phyloP scores from a whole-genome alignment of 2,329 filamentous ascomycete species.

The Basipetospora sp. region DNA sequence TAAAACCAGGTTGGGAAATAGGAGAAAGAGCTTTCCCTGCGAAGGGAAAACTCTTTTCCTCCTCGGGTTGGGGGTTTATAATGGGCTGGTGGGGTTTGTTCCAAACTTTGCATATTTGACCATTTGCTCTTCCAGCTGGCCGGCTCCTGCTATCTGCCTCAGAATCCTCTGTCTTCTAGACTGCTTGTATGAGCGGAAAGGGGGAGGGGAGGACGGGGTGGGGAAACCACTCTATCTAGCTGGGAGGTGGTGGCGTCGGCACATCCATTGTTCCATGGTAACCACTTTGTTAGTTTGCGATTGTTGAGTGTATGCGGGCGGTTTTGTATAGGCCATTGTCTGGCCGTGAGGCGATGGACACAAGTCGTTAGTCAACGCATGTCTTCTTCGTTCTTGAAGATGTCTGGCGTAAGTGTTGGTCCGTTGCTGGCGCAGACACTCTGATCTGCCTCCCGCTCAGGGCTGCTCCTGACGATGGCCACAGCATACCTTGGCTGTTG shows the following conservation, averaged over 20 bases:
- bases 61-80: neutral
- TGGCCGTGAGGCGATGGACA: too few species aligned
- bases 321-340: neutral
- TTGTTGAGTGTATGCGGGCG: conserved; percentile 6
- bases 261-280: conserved; percentile 26
- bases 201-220: conserved; percentile 9
- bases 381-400: too few species aligned
- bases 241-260: conserved; percentile 27
- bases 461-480: too few species aligned
- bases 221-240: conserved; percentile 15
- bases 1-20: conserved; percentile 9
- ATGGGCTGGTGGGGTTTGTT: conserved; percentile 20
- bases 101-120: conserved; percentile 19
- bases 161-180: too few species aligned
- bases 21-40: conserved; percentile 14
- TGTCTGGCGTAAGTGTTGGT: too few species aligned
- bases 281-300: too few species aligned
- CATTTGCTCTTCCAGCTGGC: conserved; percentile 27
- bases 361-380: too few species aligned
- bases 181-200: neutral
- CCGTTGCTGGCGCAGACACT: too few species aligned
- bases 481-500: too few species aligned
- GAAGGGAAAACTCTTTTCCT: neutral
- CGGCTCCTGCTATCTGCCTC: conserved; percentile 20
- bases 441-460: too few species aligned